Base-by-base conservation (phyloP, 2,329 filamentous ascomycete species). In the Cytospora schulzeri region DNA sequence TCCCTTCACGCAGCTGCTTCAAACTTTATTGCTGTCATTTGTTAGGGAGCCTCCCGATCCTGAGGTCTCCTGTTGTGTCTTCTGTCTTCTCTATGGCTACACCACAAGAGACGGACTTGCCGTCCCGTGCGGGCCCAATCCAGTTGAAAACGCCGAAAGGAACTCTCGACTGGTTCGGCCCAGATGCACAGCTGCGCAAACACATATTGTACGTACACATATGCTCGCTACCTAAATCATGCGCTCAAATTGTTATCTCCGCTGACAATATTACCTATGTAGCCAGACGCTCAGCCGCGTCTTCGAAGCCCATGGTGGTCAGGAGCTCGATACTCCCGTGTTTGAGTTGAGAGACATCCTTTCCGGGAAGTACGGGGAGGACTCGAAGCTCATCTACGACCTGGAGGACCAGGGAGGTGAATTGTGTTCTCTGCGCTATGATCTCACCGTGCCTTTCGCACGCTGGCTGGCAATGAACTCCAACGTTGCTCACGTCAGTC, bases 391-490 rank as follows among this genome's bases (percentile, higher is more conserved):
- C 73, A 93, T 93, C 77, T 94, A 94, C 79, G 90, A 94, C 74
- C 84, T 94, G 68, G 88, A 88, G 69, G 91, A 95, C 73, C 91
- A 95, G 75, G 91, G 91, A 69, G 91, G 91, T 68, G 91, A 95
- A 79, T 81, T 92, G 66, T 91, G 89, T 77, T 91, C 91, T 19
- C 82, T 94, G 69, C 86, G 91, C 71, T 95, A 94, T 78, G 91
- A 94, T 73, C 78, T 94, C 69, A 92, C 91, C 0, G 90, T 93
- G 11, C 89, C 90, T 24, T 95, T 97, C 73, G 93, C 93, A 67
- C 88, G 93, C 73, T 97, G 91, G 88, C 85, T 97, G 67, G 93
- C 93, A 72, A 95, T 96, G 92, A 96, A 96, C 78, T 84, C 88
- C 68, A 83, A 87, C 69, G 83, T 95, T 61, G 87, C 91, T 76